These are phyloP conservation scores for Fragilaria crotonensis DNA, from an alignment of 108 stramenopile species.

Conservation along the genomic window DNA sequence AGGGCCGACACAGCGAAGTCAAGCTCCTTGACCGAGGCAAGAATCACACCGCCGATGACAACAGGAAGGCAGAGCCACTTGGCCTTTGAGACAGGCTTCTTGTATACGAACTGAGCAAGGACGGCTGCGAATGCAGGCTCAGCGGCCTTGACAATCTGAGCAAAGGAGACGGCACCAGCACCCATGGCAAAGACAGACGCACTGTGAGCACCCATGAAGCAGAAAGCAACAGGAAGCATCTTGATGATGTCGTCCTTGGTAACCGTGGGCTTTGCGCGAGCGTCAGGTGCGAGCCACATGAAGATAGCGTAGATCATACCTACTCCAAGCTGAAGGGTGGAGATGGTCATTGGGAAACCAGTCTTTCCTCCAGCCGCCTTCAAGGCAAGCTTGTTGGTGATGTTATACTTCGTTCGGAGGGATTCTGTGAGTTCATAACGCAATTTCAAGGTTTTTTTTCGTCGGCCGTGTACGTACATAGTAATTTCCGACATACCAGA, in stretches of 20 bases:
- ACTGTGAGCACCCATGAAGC: constrained; percentile 88
- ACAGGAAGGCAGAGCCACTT: constrained; percentile 93
- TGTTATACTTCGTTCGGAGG: constrained; percentile 42
- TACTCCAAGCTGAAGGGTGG: constrained; percentile 79
- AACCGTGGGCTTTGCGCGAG: constrained; percentile 55
- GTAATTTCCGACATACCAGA: constrained; percentile 95
- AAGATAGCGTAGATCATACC: constrained; percentile 82
- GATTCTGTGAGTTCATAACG: not conserved
- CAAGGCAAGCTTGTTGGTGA: constrained; percentile 87
- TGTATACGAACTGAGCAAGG: constrained; percentile 82
- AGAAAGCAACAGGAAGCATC: constrained; percentile 88
- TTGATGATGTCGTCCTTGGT: constrained; percentile 73
- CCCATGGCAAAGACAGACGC: constrained; percentile 88
- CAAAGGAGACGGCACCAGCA: constrained; percentile 90
- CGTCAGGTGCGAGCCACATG: constrained; percentile 89
- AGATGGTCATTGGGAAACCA: constrained; percentile 89
- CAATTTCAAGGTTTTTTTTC: not conserved
- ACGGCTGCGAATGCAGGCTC: constrained; percentile 93
- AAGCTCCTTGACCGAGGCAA: constrained; percentile 89
- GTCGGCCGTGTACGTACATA: constrained; percentile 34
- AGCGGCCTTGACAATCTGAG: constrained; percentile 91
- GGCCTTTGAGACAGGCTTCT: constrained; percentile 76
- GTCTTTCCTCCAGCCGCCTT: constrained; percentile 82
- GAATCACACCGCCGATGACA: constrained; percentile 88
- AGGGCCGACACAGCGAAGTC: constrained; percentile 89